A percentile compares a stretch with the other conserved stretches of the same genome.
Conservation (phyloP, 305 asterid species). For the Andrographis paniculata region DNA sequence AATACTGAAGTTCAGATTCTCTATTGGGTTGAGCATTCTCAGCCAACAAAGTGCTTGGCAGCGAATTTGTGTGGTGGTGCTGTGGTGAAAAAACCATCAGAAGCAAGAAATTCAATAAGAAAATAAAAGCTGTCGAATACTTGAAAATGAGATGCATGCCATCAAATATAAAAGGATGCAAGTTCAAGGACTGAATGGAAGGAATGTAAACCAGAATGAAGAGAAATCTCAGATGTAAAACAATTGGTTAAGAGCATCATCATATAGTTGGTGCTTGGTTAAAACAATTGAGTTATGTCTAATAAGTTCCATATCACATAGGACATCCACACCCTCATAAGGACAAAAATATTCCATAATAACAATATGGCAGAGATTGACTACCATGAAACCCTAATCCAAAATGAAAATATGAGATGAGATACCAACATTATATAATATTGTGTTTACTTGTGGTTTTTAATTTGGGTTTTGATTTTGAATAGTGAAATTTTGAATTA, state of each 20-base stretch:
- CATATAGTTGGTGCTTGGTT: too few species aligned
- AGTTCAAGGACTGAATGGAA: neutral
- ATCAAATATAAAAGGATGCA: neutral
- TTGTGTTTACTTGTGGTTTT: too few species aligned
- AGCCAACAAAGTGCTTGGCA: slow-evolving; percentile 53
- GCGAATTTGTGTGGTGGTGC: slow-evolving; percentile 58
- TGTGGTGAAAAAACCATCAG: slow-evolving; percentile 20
- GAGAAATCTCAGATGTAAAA: neutral
- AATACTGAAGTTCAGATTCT: slow-evolving; percentile 70
- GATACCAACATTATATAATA: too few species aligned
- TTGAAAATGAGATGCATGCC: neutral
- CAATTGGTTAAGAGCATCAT: too few species aligned
- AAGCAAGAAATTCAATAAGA: slow-evolving; percentile 20
- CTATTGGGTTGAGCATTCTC: slow-evolving; percentile 54
- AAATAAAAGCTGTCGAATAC: neutral
- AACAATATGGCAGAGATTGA: too few species aligned
- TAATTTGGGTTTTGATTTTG: too few species aligned
- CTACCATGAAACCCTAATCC: too few species aligned
- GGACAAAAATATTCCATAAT: slow-evolving; percentile 3
- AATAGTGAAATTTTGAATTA: too few species aligned
- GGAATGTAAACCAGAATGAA: slow-evolving; percentile 4
- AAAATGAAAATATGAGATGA: too few species aligned
- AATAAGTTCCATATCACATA: too few species aligned
- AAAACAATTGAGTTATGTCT: too few species aligned
- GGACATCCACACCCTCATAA: slow-evolving; percentile 2